Base-by-base conservation (phyloP, 2,329 filamentous ascomycete species). In the Fusarium chuoi region DNA sequence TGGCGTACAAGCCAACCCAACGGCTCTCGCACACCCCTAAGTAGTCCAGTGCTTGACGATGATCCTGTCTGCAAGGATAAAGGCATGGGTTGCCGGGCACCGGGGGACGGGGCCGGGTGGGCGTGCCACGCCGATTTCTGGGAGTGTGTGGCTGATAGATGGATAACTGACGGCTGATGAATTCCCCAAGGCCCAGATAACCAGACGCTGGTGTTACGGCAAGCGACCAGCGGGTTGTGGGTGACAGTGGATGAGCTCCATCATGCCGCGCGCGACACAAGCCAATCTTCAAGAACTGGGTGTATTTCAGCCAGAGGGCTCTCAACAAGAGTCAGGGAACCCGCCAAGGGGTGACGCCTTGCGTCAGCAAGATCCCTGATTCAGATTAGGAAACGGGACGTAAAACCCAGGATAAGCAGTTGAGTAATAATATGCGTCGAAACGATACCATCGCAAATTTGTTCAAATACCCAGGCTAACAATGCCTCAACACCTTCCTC, bases 301-400 rank as follows among this genome's bases (percentile, higher is more conserved):
- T 63, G 65, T 66, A 49, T 35, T 20, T 46, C 41, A 38, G 42
- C 62, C 39, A 45, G 49, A 62, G 55, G 54, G 59, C 64, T 71
- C 55, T 64, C 22, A 48, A 48, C 68, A 67, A 74, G 71, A 77
- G 74, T 75, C 75, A 77, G 65, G 76, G 73, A 75, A 65, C 41
- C 66, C 45, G 35, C 45, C 66, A 60, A 65, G 71, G 74, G 64
- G 70, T 58, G 66, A 52, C 62, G 54, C 66, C 60, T 76, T 78
- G 70, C 74, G 67, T 77, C 76, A 78, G 70, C 65, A 63, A 78
- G 73, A 78, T 77, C 74, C 75, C 62, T 76, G 74, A 72, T 73
- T 72, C 55, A 76, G 71, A 75, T 71, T 76, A 70, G 70, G 74
- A 58, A 68, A 73, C 74, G 66, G 64, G 71, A 70, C 67, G 72